Evolutionary conservation across 805 yeast species (phyloP), one percentile per base, ranked within the genome.

Genomic region (Tetrapisispora iriomotensis): DNA sequence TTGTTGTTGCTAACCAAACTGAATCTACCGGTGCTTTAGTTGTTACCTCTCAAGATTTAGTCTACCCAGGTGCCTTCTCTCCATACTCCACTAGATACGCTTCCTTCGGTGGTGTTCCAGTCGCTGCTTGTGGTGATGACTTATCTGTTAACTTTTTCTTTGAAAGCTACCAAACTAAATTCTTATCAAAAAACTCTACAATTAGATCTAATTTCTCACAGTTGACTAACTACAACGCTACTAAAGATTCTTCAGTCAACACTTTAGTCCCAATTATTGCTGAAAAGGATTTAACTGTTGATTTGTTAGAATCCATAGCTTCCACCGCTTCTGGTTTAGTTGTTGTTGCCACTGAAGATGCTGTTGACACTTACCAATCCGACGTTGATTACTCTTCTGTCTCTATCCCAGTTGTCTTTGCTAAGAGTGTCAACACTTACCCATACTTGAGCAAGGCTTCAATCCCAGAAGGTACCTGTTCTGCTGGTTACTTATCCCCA

Each of bases 401-500:
- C 13, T 20, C 40, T 12, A 19, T 51, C 19, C 60, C 60, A 36
- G 45, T 58, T 27, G 58, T 59, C n/a, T 57, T 47, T 43, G 51
- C 64, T 23, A 45, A 48, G n/a, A 39, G 46, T 24, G 42, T 44
- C 21, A 38, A 50, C 23, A 48, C 44, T 31, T 39, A 52, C 34
- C 42, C 39, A 34, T 40, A 41, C 32, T 48, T 53, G 13, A 37
- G 41, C 12, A 29, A 34, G 7, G 47, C 39, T 14, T 53, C 49
- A 23, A 48, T 54, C 25, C 62, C 62, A 41, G 34, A 24, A 1
- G 49, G 49, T 23, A 48, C 61, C 13, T 46, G 58, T 37, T 56
- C 54, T 21, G 63, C 56, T 29, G 62, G 62, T 38, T 46, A 46
- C 43, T 43, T 60, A 40, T 47, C 59, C 29, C 62, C 63, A 35